A percentile compares a stretch with the other conserved stretches of the same genome.
phyloP scores from a whole-genome alignment of 2,329 filamentous ascomycete genomes.

The Diaporthe batatas region DNA sequence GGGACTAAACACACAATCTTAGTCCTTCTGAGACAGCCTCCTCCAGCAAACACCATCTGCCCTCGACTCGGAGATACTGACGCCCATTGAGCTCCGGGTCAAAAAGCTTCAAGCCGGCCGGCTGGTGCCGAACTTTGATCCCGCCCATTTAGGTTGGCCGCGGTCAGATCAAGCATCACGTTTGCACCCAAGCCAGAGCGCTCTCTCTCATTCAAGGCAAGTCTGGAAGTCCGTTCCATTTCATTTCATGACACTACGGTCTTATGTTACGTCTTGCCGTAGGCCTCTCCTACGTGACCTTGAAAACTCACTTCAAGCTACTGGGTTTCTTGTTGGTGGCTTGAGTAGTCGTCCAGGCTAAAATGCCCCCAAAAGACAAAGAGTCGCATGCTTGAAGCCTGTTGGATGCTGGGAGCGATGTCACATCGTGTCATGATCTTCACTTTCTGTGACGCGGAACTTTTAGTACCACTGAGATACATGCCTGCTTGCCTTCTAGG shows the following conservation, averaged over 20 bases:
- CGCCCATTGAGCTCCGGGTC: background rate
- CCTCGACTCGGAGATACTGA: background rate
- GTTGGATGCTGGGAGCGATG: background rate
- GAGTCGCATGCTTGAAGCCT: background rate
- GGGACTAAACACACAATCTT: slow-evolving; percentile 28
- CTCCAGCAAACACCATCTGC: background rate
- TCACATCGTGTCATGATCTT: background rate
- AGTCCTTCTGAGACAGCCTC: slow-evolving; percentile 6
- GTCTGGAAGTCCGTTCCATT: background rate
- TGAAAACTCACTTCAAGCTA: background rate
- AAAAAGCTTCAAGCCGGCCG: background rate
- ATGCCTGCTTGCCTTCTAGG: background rate
- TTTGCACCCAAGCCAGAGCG: background rate
- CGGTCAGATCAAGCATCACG: background rate
- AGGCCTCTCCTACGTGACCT: slow-evolving; percentile 2
- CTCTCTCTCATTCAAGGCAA: slow-evolving; percentile 2
- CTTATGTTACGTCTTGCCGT: background rate
- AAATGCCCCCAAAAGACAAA: background rate
- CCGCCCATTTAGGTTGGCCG: background rate
- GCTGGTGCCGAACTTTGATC: background rate
- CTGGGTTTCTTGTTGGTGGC: background rate
- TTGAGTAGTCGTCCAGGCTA: background rate
- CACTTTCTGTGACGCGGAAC: background rate
- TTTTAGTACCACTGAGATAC: background rate
- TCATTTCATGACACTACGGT: background rate